A percentile compares a stretch with the other conserved stretches of the same genome.
These are phyloP conservation scores for Stagonosporopsis cucurbitacearum DNA, from an alignment of 2,329 filamentous ascomycete species.

Conservation along the genomic window DNA sequence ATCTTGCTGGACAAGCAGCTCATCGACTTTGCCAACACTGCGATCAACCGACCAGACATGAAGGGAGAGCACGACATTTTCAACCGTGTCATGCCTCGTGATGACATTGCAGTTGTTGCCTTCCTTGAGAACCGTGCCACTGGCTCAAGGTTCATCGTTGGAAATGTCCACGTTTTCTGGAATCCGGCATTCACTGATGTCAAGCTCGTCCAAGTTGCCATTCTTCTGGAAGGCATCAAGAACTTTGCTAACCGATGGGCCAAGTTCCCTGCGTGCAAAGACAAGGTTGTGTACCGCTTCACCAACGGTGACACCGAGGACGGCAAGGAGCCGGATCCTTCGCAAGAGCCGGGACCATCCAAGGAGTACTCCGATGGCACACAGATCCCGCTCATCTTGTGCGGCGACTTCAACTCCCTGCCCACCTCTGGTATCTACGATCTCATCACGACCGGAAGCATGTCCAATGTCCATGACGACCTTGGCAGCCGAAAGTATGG, in stretches of 20 bases:
- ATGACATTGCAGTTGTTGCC: constrained; percentile 91
- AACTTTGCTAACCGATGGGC: constrained; percentile 87
- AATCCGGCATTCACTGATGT: constrained; percentile 90
- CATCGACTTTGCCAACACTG: constrained; percentile 88
- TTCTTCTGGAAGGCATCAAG: constrained; percentile 89
- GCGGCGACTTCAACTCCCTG: constrained; percentile 95
- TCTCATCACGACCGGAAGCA: constrained; percentile 78
- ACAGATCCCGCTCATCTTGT: constrained; percentile 88
- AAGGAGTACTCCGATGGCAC: constrained; percentile 85
- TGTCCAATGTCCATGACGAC: constrained; percentile 80
- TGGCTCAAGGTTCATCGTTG: constrained; percentile 88
- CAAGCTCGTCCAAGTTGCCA: constrained; percentile 94
- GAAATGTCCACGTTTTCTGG: constrained; percentile 95
- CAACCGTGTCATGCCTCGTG: constrained; percentile 97
- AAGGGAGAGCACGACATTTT: constrained; percentile 98
- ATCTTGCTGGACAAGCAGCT: constrained; percentile 92
- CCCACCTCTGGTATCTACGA: constrained; percentile 90
- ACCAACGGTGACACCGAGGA: constrained; percentile 58
- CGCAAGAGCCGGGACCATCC: constrained; percentile 75
- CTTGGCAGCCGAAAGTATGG: constrained; percentile 84
- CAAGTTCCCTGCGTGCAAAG: constrained; percentile 77
- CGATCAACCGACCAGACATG: constrained; percentile 94
- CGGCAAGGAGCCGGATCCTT: constrained; percentile 58
- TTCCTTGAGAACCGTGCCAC: constrained; percentile 93
- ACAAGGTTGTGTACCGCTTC: constrained; percentile 68